Evolutionary conservation across 352 stramenopile genomes (phyloP).

Genomic region (Pythium rhizo-oryzae): DNA sequence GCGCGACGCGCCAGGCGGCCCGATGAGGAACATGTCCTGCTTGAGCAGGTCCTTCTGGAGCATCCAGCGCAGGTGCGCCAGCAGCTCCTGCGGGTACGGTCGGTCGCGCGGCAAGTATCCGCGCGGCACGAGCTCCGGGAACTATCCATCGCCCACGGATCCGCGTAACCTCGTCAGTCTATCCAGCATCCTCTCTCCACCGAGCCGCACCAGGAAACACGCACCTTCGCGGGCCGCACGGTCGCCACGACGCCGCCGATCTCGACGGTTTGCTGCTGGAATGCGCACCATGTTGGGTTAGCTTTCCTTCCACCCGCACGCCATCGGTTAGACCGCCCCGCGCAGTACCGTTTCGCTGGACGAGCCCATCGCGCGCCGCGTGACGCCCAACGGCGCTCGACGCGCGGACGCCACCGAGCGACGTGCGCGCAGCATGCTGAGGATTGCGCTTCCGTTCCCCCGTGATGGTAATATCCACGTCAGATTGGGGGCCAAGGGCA

Average conservation of each 20-base stretch:
- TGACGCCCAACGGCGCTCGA: too few relatives aligned
- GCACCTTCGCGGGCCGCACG: constrained; percentile 37
- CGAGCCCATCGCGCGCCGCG: too few relatives aligned
- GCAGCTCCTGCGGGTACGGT: constrained; percentile 59
- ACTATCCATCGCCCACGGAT: too few relatives aligned
- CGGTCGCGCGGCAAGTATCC: constrained; percentile 56
- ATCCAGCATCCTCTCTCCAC: too few relatives aligned
- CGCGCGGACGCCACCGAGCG: too few relatives aligned
- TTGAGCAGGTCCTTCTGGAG: constrained; percentile 82
- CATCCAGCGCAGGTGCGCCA: constrained; percentile 87
- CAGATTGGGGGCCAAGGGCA: constrained; percentile 1
- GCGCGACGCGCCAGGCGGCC: constrained; percentile 73
- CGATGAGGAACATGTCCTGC: constrained; percentile 90
- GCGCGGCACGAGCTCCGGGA: constrained; percentile 53
- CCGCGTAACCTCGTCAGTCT: too few relatives aligned
- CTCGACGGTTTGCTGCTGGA: constrained; percentile 43
- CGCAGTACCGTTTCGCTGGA: too few relatives aligned
- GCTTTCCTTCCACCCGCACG: too few relatives aligned
- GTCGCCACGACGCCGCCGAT: constrained; percentile 58
- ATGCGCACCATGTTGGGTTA: too few relatives aligned
- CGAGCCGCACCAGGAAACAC: not conserved
- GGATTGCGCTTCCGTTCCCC: too few relatives aligned
- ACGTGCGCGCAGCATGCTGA: too few relatives aligned
- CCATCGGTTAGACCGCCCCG: too few relatives aligned
- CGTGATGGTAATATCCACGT: constrained; percentile 10